Evolutionary conservation across 441 rosid species (phyloP).

Genomic region (Populus tomentosa): DNA sequence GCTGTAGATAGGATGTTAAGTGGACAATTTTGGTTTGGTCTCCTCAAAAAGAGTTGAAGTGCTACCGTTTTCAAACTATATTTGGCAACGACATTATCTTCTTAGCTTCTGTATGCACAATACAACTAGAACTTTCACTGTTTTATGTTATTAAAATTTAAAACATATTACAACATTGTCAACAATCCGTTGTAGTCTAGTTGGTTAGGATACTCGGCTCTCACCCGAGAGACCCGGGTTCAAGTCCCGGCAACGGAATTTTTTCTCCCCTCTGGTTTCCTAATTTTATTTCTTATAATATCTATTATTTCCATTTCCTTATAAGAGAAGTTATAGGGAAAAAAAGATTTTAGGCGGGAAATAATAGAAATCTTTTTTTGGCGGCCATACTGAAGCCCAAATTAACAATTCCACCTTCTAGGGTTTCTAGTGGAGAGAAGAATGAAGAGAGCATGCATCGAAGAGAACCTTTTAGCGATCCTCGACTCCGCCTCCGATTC

Average conservation of each 20-base stretch:
- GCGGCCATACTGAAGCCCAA: background rate
- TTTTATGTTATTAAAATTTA: too few species aligned
- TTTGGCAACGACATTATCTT: too few species aligned
- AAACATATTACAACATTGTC: too few species aligned
- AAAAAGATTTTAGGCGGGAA: background rate
- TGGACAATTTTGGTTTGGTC: background rate
- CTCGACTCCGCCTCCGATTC: slow-evolving; percentile 46
- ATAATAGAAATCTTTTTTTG: background rate
- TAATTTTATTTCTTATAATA: too few species aligned
- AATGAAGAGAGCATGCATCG: slow-evolving; percentile 35
- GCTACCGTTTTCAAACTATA: too few species aligned
- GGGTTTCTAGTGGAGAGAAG: background rate
- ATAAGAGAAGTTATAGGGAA: too few species aligned
- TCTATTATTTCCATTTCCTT: too few species aligned
- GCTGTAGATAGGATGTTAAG: too few species aligned
- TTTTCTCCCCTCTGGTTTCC: background rate
- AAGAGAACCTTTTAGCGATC: slow-evolving; percentile 73
- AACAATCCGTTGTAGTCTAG: slow-evolving; percentile 84
- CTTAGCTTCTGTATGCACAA: too few species aligned
- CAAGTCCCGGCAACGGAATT: slow-evolving; percentile 76
- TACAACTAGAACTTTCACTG: too few species aligned
- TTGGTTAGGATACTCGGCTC: slow-evolving; percentile 96
- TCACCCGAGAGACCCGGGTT: slow-evolving; percentile 95
- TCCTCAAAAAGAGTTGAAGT: too few species aligned
- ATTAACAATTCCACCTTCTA: background rate